These are phyloP conservation scores for Kodamaea kakaduensis DNA, from an alignment of 805 yeast species.

Conservation along the genomic window DNA sequence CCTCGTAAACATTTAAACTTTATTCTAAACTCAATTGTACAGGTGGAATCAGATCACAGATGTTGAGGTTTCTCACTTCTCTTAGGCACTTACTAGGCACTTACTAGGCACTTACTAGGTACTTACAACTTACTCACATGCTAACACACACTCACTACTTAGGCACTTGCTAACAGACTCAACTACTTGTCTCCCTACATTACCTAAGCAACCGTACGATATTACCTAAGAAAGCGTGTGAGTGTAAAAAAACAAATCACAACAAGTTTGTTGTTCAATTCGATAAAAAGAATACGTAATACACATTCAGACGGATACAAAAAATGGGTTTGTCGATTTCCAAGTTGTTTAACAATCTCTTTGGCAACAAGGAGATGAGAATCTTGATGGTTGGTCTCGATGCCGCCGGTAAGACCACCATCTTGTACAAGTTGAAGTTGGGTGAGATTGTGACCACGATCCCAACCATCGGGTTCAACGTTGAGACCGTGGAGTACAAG, in stretches of 20 bases:
- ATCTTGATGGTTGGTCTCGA: constrained; percentile 43
- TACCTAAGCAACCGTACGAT: no score
- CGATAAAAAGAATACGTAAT: constrained; percentile 9
- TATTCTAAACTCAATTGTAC: no score
- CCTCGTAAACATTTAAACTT: no score
- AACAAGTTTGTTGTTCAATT: constrained; percentile 10
- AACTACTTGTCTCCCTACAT: no score
- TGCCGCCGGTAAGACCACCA: constrained; percentile 44
- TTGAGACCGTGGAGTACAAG: constrained; percentile 41
- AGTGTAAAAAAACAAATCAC: constrained; percentile 8
- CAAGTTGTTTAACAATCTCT: constrained; percentile 37
- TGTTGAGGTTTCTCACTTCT: no score
- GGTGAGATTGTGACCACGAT: constrained; percentile 42
- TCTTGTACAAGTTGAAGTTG: constrained; percentile 40
- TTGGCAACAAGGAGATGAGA: constrained; percentile 42
- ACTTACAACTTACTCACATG: no score
- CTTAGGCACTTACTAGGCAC: no score
- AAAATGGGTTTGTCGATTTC: constrained; percentile 38
- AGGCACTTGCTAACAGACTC: no score
- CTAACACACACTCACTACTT: no score
- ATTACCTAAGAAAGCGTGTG: constrained; percentile 4
- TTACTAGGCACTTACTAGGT: no score
- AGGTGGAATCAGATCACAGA: no score
- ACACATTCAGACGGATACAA: constrained; percentile 10
- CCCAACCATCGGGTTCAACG: constrained; percentile 43